Conservation (phyloP, 495 filamentous ascomycete species). For the Penicillium bialowiezense region DNA sequence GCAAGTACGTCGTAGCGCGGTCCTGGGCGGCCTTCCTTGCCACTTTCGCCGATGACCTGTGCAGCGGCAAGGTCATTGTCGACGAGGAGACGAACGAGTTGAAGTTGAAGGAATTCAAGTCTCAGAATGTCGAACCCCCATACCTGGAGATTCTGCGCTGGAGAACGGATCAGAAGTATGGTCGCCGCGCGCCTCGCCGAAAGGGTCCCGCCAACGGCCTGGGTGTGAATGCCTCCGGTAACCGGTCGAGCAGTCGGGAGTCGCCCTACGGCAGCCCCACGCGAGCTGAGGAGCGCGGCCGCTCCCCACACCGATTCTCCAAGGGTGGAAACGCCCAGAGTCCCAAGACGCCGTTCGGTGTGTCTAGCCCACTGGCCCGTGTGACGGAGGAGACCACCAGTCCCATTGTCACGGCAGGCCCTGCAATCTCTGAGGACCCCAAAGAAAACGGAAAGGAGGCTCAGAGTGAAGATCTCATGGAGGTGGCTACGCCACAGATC, state of each 20-base stretch:
- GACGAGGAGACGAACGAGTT: constrained; percentile 91
- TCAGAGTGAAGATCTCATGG: constrained; percentile 41
- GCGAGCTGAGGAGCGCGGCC: constrained; percentile 49
- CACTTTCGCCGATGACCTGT: constrained; percentile 83
- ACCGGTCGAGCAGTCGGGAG: constrained; percentile 32
- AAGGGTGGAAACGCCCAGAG: constrained; percentile 45
- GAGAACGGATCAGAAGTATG: constrained; percentile 92
- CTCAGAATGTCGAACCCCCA: constrained; percentile 80
- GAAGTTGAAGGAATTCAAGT: constrained; percentile 87
- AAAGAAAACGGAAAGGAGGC: constrained; percentile 32
- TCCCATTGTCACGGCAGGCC: constrained; percentile 31
- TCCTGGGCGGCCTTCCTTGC: constrained; percentile 91
- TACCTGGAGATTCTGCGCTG: constrained; percentile 95
- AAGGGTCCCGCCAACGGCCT: constrained; percentile 40
- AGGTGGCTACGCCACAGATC: constrained; percentile 43
- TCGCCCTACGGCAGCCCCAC: constrained; percentile 55
- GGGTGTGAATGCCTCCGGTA: constrained; percentile 38
- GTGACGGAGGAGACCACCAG: constrained; percentile 49
- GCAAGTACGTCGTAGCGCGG: constrained; percentile 91
- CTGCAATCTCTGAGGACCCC: constrained; percentile 32
- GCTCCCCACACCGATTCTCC: constrained; percentile 53
- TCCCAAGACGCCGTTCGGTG: constrained; percentile 48
- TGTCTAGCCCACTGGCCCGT: constrained; percentile 53
- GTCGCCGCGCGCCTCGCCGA: constrained; percentile 54
- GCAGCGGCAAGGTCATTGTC: constrained; percentile 79